Percentiles rank a stretch among this genome's conserved stretches.
Evolutionary conservation across 805 yeast genomes (phyloP).

Genomic region (Blastobotrys robertii): DNA sequence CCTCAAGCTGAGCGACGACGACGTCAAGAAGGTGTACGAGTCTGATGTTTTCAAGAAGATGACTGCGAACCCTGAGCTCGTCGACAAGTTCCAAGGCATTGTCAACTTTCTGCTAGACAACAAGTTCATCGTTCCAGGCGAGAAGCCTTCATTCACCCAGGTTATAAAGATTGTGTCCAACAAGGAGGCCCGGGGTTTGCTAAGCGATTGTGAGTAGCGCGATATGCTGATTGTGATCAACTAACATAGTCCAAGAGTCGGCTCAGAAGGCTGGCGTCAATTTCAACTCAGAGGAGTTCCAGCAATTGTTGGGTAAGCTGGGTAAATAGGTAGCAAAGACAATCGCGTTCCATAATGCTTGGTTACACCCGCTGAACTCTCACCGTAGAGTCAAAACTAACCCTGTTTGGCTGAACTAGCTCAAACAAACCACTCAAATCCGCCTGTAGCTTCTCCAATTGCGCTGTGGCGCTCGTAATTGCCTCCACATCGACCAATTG

Average conservation of each 20-base stretch:
- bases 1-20: not conserved
- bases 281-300: slow-evolving; percentile 15
- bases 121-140: slow-evolving; percentile 2
- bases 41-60: slow-evolving; percentile 1
- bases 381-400: slow-evolving; percentile 70
- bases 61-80: slow-evolving; percentile 1
- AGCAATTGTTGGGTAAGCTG: no score
- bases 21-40: not conserved
- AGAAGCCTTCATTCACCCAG: slow-evolving; percentile 13
- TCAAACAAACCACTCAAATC: slow-evolving; percentile 60
- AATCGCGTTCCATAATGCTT: not conserved
- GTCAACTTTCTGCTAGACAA: slow-evolving; percentile 1
- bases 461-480: slow-evolving; percentile 54
- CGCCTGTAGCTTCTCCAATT: slow-evolving; percentile 50
- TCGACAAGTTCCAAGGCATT: not conserved
- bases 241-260: slow-evolving; percentile 9
- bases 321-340: slow-evolving; percentile 2
- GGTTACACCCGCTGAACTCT: not conserved
- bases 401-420: slow-evolving; percentile 67
- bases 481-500: slow-evolving; percentile 67
- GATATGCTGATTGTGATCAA: not conserved
- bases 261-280: slow-evolving; percentile 15
- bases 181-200: slow-evolving; percentile 19
- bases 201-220: slow-evolving; percentile 15
- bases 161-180: slow-evolving; percentile 23